Base-by-base conservation (phyloP, 495 filamentous ascomycete genomes). In the Hypoxylon perforatum region DNA sequence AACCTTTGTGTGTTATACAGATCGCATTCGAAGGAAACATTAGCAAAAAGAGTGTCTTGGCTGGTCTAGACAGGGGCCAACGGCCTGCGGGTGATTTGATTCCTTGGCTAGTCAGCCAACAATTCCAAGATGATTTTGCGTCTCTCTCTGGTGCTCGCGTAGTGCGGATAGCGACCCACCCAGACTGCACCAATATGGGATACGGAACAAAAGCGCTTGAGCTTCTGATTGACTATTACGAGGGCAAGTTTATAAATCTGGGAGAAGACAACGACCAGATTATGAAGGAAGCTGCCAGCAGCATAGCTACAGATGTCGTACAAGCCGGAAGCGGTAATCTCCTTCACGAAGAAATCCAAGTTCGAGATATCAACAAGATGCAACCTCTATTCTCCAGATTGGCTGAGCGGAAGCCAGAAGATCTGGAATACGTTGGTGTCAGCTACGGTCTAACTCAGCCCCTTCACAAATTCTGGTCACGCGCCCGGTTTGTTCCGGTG, bases 81-180 rank as follows among this genome's bases (percentile, higher is more conserved):
- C 84, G 96, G 51, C 92, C 94, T 8, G 91, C 93, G 18, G 96
- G 96, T 60, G 96, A 99, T 75, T 81, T 99, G 45, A 99, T 99
- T 51, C 96, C 96, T 1, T 99, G 96, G 96, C 85, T 98, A 41
- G 91, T 99, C 54, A 94, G 91, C 74, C 95, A 98, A 75, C 96
- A 99, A 76, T 99, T 97, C 80, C 96, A 98, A 74, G 96, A 99
- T 69, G 92, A 96, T 65, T 99, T 99, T 69, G 95, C 95, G 21
- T 89, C 91, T 57, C 85, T 98, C 14, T 97, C 93, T 6, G 96
- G 96, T 36, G 96, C 94, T 33, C 87, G 96, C 28, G 81, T 99
- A 41, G 93, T 99, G 23, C 90, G 96, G 18, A 98, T 99, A 60
- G 96, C 96, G 6, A 97, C 95, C 0, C 96, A 97, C 74, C 96